Base-by-base conservation (phyloP, 2,329 filamentous ascomycete species). In the Aspergillus proliferans region DNA sequence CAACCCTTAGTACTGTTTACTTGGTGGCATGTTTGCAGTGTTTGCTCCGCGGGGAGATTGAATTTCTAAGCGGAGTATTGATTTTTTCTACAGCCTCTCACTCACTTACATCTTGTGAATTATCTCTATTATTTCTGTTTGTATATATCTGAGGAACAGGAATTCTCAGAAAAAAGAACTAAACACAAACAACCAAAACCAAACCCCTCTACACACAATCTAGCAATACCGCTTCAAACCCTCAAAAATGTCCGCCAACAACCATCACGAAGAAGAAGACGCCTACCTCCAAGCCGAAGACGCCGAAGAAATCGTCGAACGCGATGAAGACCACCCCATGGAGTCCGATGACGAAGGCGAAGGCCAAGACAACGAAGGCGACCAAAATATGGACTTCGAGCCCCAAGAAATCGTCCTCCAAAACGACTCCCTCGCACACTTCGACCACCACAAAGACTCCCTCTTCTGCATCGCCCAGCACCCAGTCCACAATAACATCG, bases 401-500 rank as follows among this genome's bases (percentile, higher is more conserved):
- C 70, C 76, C 46, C 74, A 85, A 67, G 88, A 93, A 67, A 83
- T 96, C 39, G 73, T 82, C 39, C 78, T 97, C 6, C 83, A 93
- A 54, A 98, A 97, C 76, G 92, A 98, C 77, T 94, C 89, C 57
- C 78, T 85, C 57, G 92, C 89, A 52, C 92, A 95, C 76, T 96
- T 97, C 65, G 93, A 97, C 75, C 71, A 74, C 33, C 89, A 96
- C 75, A 86, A 84, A 59, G 90, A 96, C 78, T 91, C 86, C 52
- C 87, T 98, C 63, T 98, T 96, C 76, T 84, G 88, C 71, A 93
- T 98, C 67, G 89, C 92, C 15, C 89, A 95, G 67, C 93, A 98
- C 68, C 93, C 93, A 3, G 75, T 83, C 6, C 79, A 87, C 64
- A 82, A 86, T 5, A 78, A 84, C 18, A 83, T 97, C 52, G 77